These are phyloP conservation scores for Fusarium xyrophilum DNA, from an alignment of 2,329 filamentous ascomycete genomes.

Conservation along the genomic window DNA sequence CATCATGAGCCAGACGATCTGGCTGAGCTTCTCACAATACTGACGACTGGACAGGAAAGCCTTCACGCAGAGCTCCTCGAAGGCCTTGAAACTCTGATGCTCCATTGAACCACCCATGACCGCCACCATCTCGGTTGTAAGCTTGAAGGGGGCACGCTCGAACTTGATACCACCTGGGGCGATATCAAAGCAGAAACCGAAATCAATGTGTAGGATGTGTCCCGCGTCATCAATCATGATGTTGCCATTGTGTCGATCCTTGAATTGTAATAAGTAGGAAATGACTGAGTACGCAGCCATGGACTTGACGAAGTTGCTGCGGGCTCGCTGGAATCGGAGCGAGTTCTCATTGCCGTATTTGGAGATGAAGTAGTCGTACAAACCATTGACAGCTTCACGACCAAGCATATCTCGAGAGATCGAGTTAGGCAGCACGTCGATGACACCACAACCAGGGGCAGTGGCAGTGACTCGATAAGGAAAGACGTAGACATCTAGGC, in stretches of 20 bases:
- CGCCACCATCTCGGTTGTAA: conserved; percentile 97
- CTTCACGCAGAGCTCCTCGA: conserved; percentile 96
- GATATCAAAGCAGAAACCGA: conserved; percentile 99
- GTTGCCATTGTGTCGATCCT: conserved; percentile 98
- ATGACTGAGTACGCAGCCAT: conserved; percentile 99
- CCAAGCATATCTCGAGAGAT: conserved; percentile 99
- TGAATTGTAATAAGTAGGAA: conserved; percentile 96
- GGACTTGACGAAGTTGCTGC: conserved; percentile 97
- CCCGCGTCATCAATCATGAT: conserved; percentile 99
- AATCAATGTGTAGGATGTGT: conserved; percentile 98
- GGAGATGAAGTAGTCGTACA: conserved; percentile 97
- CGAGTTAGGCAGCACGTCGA: conserved; percentile 96
- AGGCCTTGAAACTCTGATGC: conserved; percentile 91
- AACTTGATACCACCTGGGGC: conserved; percentile 97
- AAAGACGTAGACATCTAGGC: conserved; percentile 95
- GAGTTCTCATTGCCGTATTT: conserved; percentile 98
- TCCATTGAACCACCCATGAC: conserved; percentile 92
- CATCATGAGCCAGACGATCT: conserved; percentile 94
- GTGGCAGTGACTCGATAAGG: conserved; percentile 97
- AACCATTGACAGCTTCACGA: conserved; percentile 94
- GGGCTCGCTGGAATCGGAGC: conserved; percentile 90
- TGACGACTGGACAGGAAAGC: conserved; percentile 88
- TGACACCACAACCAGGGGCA: conserved; percentile 95
- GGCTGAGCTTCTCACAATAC: conserved; percentile 85
- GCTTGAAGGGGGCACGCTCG: conserved; percentile 96